phyloP scores from a whole-genome alignment of 2,329 filamentous ascomycete genomes.

The Pseudogymnoascus pannorum region DNA sequence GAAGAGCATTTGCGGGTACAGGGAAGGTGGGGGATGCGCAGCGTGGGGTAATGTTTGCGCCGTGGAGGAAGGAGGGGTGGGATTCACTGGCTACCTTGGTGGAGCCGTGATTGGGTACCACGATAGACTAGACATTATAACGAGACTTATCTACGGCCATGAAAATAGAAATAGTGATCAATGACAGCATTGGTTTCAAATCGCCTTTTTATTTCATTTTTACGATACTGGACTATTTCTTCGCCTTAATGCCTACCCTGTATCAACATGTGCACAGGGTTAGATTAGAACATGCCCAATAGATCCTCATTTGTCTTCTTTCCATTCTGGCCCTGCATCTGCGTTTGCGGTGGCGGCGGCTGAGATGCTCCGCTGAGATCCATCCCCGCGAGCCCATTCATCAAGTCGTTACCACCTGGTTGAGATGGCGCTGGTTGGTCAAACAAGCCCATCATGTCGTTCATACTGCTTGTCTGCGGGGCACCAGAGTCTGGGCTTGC shows the following conservation, averaged over 20 bases:
- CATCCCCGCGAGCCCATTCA: conserved; percentile 81
- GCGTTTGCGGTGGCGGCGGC: conserved; percentile 56
- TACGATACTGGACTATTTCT: conserved; percentile 3
- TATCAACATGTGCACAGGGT: not conserved
- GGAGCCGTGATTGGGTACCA: not conserved
- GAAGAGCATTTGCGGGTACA: conserved; percentile 66
- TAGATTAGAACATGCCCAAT: conserved; percentile 44
- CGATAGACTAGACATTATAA: not conserved
- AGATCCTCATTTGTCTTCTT: conserved; percentile 55
- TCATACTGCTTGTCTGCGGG: conserved; percentile 52
- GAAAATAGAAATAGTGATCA: not conserved
- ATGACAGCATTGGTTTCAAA: not conserved
- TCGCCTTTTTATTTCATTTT: conserved; percentile 2
- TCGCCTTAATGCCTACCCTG: not conserved
- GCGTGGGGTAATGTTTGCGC: conserved; percentile 69
- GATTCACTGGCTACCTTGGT: conserved; percentile 17
- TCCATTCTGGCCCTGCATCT: conserved; percentile 38
- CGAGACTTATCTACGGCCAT: not conserved
- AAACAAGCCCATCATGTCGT: conserved; percentile 72
- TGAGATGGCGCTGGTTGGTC: conserved; percentile 35
- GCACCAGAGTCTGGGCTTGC: conserved; percentile 49
- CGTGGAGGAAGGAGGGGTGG: conserved; percentile 50
- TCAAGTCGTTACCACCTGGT: conserved; percentile 29
- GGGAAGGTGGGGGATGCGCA: conserved; percentile 67
- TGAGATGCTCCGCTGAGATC: conserved; percentile 61